Percentiles rank a stretch among this genome's conserved stretches.
These are phyloP conservation scores for Suhomyces kilbournensis DNA, from an alignment of 805 yeast species.

Conservation along the genomic window DNA sequence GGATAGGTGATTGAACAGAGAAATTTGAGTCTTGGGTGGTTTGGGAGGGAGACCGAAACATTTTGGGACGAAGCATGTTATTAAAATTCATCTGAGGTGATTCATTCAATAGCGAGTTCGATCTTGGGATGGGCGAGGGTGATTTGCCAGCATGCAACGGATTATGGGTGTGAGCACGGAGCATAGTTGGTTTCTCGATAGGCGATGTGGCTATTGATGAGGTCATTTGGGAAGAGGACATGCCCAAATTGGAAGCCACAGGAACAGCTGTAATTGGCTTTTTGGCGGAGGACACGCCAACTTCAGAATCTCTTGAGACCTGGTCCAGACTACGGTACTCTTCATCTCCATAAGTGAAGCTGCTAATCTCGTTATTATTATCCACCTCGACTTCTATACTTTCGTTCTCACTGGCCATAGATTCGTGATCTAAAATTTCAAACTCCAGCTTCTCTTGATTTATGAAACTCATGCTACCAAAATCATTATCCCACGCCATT, in stretches of 20 bases:
- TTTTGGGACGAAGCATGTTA: conserved; percentile 22
- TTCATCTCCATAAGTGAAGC: conserved; percentile 1
- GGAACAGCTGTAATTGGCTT: conserved; percentile 13
- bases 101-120: conserved; percentile 9
- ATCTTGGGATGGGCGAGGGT: conserved; percentile 21
- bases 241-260: conserved; percentile 10
- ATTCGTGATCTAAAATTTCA: conserved; percentile 18
- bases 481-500: conserved; percentile 53
- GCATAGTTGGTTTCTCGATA: conserved; percentile 18
- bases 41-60: conserved; percentile 33
- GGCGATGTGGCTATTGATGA: conserved; percentile 15
- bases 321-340: conserved; percentile 5
- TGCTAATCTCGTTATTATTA: not conserved
- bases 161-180: conserved; percentile 18
- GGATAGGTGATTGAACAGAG: conserved; percentile 16
- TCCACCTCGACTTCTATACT: conserved; percentile 11
- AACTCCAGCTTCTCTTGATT: conserved; percentile 48
- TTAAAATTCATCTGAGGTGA: not conserved
- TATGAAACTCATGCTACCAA: conserved; percentile 48
- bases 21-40: conserved; percentile 32
- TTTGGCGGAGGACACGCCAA: not conserved
- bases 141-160: conserved; percentile 15
- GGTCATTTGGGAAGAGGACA: conserved; percentile 1
- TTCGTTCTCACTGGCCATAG: conserved; percentile 9
- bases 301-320: not conserved